Evolutionary conservation across 257 asterid species (phyloP), one percentile per base, ranked within the genome.

Genomic region (Echium plantagineum): DNA sequence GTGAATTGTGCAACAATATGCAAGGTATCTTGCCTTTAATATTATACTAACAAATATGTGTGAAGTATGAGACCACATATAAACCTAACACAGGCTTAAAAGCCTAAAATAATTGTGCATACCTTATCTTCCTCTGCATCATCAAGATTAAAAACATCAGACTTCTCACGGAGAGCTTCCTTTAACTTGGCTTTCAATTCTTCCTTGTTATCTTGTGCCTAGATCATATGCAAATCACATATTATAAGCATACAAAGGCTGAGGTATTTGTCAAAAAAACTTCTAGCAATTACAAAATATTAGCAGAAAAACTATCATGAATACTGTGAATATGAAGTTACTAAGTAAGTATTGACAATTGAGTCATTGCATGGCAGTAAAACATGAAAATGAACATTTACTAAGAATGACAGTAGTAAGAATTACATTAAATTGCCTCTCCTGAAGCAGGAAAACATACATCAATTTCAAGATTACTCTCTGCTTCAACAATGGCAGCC

Each of bases 51-150:
- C 47, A 35, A 35, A 3, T 15, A 35, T 7, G 47, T 35, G 8
- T 35, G 47, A 35, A 7, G 47, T 35, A 35, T 7, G 15, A 7
- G 47, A 35, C 47, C 32, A 28, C 32, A 0, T 28, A 3, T 28
- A 28, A 28, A 20, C 19, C 22, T 4, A 17, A 52, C 57, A 56
- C 26, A 59, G 58, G 48, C 13, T n/a, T 47, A 24, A 22, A 72
- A 63, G 52, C 31, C 35, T 56, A 62, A n/a, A 32, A 24, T 56
- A 21, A n/a, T 42, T 21, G 55, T 66, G 12, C 59, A 55, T 62
- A 93, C 98, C 97, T 84, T 86, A 84, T 93, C 99, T 68, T 84
- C 97, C 77, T 86, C 96, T 7, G 73, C 77, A 56, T 74, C 74
- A 61, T 86, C 99, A 75, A 67, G 62, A 67, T 81, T 86, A 62